Evolutionary conservation across 768 basidiomycete genomes (phyloP).

Genomic region (Inosperma sp.): DNA sequence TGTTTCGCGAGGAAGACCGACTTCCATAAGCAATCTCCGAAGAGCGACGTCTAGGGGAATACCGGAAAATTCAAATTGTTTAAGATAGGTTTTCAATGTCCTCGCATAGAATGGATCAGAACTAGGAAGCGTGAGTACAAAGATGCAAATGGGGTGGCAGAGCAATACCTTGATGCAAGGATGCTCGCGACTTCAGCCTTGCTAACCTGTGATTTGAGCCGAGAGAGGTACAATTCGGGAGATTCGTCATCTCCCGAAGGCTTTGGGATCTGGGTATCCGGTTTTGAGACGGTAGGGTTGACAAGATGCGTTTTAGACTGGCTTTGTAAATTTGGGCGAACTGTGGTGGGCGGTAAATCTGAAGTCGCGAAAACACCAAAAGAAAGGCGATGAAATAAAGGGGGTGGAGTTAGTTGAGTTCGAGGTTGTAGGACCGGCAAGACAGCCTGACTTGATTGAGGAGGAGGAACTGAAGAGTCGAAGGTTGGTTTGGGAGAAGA

Average conservation of each 20-base stretch:
- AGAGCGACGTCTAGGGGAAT: slow-evolving; percentile 91
- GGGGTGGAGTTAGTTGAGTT: slow-evolving; percentile 63
- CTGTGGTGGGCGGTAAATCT: slow-evolving; percentile 24
- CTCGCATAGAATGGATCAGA: slow-evolving; percentile 63
- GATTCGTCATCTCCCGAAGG: slow-evolving; percentile 58
- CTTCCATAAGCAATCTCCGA: slow-evolving; percentile 84
- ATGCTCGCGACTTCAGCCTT: slow-evolving; percentile 78
- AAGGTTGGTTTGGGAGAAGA: slow-evolving; percentile 6
- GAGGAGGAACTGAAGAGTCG: not conserved
- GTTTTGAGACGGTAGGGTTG: slow-evolving; percentile 36
- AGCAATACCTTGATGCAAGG: slow-evolving; percentile 70
- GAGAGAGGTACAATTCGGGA: slow-evolving; percentile 61
- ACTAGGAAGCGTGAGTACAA: slow-evolving; percentile 35
- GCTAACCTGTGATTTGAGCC: slow-evolving; percentile 59
- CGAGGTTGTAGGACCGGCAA: slow-evolving; percentile 27
- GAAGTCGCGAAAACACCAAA: slow-evolving; percentile 56
- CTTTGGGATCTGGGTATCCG: slow-evolving; percentile 42
- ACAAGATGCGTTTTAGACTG: slow-evolving; percentile 9
- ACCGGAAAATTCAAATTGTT: slow-evolving; percentile 68
- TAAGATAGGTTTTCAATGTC: slow-evolving; percentile 69
- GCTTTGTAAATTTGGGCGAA: slow-evolving; percentile 18
- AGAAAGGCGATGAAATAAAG: slow-evolving; percentile 65
- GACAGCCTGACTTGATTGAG: slow-evolving; percentile 15
- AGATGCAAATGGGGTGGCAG: not conserved
- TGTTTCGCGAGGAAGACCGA: slow-evolving; percentile 89